Evolutionary conservation across 108 stramenopile species (phyloP).

Genomic region (Epipyxis sp.): DNA sequence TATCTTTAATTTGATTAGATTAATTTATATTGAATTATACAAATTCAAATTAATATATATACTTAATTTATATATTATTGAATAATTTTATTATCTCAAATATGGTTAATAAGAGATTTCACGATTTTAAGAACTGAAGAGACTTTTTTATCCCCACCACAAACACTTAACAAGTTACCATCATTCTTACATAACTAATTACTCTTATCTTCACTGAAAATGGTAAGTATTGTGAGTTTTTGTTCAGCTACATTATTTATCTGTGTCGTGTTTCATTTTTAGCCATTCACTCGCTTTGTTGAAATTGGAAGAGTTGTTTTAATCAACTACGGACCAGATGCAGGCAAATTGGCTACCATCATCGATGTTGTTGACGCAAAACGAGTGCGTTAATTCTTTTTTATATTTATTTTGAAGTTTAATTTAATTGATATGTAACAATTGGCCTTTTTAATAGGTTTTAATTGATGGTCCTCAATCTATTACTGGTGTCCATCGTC

Average conservation of each 20-base stretch:
- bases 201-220: too few relatives aligned
- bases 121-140: too few relatives aligned
- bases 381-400: conserved; percentile 58
- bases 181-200: too few relatives aligned
- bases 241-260: neutral
- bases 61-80: too few relatives aligned
- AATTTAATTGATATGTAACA: neutral
- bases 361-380: conserved; percentile 97
- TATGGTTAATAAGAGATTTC: too few relatives aligned
- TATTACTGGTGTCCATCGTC: conserved; percentile 79
- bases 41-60: too few relatives aligned
- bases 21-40: too few relatives aligned
- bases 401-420: neutral
- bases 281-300: conserved; percentile 83
- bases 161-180: too few relatives aligned
- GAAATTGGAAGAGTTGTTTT: conserved; percentile 98
- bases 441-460: conserved; percentile 51
- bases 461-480: conserved; percentile 81
- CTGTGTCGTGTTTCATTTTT: neutral
- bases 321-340: conserved; percentile 91
- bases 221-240: neutral
- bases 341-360: conserved; percentile 90
- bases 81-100: too few relatives aligned
- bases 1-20: too few relatives aligned
- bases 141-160: too few relatives aligned